Conservation (phyloP, 495 filamentous ascomycete genomes). For the Beverwykella pulmonaria region DNA sequence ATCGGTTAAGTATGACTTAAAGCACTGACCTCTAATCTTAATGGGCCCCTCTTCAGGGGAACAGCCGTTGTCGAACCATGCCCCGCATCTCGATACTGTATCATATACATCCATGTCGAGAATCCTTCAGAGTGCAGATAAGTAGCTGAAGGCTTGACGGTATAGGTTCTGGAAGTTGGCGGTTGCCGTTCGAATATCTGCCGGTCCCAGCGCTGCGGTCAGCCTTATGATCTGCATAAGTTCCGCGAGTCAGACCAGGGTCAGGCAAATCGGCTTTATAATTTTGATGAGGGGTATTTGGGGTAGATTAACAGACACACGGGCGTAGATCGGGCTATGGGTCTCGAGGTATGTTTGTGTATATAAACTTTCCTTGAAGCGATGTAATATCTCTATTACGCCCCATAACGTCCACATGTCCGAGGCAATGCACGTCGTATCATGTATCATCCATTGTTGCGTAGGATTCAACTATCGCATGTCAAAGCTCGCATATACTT, state of each 20-base stretch:
- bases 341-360: background rate
- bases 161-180: background rate
- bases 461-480: slow-evolving; percentile 2
- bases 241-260: background rate
- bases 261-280: background rate
- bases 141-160: background rate
- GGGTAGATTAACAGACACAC: background rate
- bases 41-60: background rate
- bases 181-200: slow-evolving; percentile 6
- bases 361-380: background rate
- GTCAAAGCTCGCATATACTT: slow-evolving; percentile 22
- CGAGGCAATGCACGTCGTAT: background rate
- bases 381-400: background rate
- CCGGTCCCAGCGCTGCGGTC: slow-evolving; percentile 4
- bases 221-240: slow-evolving; percentile 11
- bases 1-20: slow-evolving; percentile 17
- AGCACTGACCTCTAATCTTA: background rate
- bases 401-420: background rate
- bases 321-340: background rate
- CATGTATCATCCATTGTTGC: background rate
- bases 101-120: background rate
- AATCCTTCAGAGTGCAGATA: background rate
- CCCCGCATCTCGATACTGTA: background rate
- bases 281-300: background rate
- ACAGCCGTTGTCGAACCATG: background rate